Evolutionary conservation across 2,329 filamentous ascomycete genomes (phyloP).

Genomic region (Didymella segeticola): DNA sequence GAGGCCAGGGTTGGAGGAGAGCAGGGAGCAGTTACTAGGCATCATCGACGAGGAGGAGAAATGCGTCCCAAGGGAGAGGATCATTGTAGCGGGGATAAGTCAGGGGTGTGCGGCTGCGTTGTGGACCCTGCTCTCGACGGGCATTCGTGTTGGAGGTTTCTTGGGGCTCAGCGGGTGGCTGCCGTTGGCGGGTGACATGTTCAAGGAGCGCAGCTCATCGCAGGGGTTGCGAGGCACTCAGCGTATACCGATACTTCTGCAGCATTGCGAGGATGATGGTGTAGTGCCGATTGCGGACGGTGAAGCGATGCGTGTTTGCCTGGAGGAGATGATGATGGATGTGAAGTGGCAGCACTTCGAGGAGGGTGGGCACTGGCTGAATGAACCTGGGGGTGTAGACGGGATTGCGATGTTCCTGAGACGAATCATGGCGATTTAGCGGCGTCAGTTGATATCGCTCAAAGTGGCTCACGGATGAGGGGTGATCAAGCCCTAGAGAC

Average conservation of each 20-base stretch:
- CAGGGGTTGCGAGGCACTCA: not conserved
- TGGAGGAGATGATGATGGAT: slow-evolving; percentile 46
- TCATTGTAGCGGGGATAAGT: slow-evolving; percentile 34
- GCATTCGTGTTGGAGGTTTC: slow-evolving; percentile 21
- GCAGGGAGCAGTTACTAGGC: slow-evolving; percentile 41
- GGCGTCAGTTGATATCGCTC: too few relatives aligned
- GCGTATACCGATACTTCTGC: slow-evolving; percentile 52
- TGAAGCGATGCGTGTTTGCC: slow-evolving; percentile 39
- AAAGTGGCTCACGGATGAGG: too few relatives aligned
- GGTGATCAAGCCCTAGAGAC: too few relatives aligned
- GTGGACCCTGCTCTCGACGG: slow-evolving; percentile 12
- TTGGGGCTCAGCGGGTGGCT: slow-evolving; percentile 34
- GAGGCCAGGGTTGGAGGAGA: slow-evolving; percentile 50
- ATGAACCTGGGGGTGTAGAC: slow-evolving; percentile 57
- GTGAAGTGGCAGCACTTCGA: slow-evolving; percentile 52
- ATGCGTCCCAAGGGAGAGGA: slow-evolving; percentile 6
- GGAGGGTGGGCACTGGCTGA: slow-evolving; percentile 56
- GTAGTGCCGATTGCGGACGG: slow-evolving; percentile 51
- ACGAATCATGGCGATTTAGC: not conserved
- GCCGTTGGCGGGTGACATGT: slow-evolving; percentile 19
- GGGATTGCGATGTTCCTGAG: slow-evolving; percentile 46
- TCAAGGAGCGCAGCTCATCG: not conserved
- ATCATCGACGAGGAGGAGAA: slow-evolving; percentile 23
- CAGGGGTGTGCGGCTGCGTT: slow-evolving; percentile 33
- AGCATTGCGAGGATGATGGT: slow-evolving; percentile 52